Conservation (phyloP, 148 eudicot genomes). For the Rhododendron simsii region DNA sequence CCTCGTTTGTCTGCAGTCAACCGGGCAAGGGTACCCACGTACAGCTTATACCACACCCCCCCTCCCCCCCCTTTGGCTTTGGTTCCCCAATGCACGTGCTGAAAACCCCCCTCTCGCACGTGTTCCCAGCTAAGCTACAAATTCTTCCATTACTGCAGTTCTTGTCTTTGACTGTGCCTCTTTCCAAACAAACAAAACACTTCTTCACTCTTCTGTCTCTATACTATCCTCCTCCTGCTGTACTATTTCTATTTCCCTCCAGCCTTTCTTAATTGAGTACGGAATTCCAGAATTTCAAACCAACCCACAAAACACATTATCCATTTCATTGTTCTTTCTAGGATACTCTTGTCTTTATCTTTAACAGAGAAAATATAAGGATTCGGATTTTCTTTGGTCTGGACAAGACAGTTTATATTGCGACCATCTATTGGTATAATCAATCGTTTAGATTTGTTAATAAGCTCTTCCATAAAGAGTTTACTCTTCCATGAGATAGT, state of each 20-base stretch:
- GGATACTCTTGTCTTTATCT: neutral
- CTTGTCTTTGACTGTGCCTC: neutral
- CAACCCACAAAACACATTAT: neutral
- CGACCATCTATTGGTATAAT: too few relatives aligned
- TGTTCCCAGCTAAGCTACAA: slow-evolving; percentile 32
- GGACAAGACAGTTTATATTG: too few relatives aligned
- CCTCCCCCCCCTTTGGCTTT: neutral
- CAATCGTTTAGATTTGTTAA: too few relatives aligned
- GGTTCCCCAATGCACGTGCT: slow-evolving; percentile 45
- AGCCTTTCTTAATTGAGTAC: neutral
- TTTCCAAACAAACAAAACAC: neutral
- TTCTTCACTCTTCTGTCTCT: neutral
- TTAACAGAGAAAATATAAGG: neutral
- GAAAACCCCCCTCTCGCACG: slow-evolving; percentile 31
- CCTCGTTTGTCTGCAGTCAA: slow-evolving; percentile 56
- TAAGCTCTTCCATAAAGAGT: too few relatives aligned
- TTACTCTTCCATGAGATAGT: too few relatives aligned
- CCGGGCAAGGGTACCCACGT: slow-evolving; percentile 41
- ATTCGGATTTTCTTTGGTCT: too few relatives aligned
- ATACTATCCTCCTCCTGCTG: neutral
- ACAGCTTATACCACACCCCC: slow-evolving; percentile 8
- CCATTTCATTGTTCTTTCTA: too few relatives aligned
- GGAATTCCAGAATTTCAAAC: neutral
- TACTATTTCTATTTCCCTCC: neutral
- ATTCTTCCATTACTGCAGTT: neutral